phyloP scores from a whole-genome alignment of 345 rosid genomes.

The Bruguiera sexangula region DNA sequence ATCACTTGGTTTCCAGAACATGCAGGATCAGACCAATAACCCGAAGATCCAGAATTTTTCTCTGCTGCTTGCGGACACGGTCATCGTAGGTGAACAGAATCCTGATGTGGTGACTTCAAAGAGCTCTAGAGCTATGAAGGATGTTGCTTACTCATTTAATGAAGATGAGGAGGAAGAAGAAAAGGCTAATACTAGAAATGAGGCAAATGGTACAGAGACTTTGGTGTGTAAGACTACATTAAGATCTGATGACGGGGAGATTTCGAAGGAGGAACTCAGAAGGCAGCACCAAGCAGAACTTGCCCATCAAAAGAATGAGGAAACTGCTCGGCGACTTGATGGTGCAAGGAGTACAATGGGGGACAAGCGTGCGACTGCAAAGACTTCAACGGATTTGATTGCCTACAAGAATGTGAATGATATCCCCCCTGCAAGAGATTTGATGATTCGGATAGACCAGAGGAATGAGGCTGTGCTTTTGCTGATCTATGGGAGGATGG shows the following conservation, averaged over 20 bases:
- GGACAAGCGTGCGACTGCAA: conserved; percentile 53
- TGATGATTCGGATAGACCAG: conserved; percentile 78
- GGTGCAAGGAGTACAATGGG: conserved; percentile 61
- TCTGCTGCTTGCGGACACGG: conserved; percentile 76
- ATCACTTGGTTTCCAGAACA: conserved; percentile 81
- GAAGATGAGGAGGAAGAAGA: conserved; percentile 84
- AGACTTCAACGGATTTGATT: conserved; percentile 60
- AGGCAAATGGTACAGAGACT: conserved; percentile 39
- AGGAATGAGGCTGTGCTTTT: conserved; percentile 79
- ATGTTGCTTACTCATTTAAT: conserved; percentile 84
- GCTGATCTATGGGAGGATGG: conserved; percentile 79
- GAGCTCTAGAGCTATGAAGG: conserved; percentile 75
- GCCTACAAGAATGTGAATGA: conserved; percentile 88
- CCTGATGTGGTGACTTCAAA: conserved; percentile 54
- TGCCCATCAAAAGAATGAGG: conserved; percentile 97
- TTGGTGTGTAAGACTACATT: conserved; percentile 60
- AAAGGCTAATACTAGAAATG: conserved; percentile 33
- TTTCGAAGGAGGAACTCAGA: conserved; percentile 86
- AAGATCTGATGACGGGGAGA: conserved; percentile 77
- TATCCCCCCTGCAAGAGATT: conserved; percentile 58
- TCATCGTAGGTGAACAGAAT: conserved; percentile 54
- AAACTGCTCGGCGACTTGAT: conserved; percentile 85
- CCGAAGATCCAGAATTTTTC: conserved; percentile 61
- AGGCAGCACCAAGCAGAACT: conserved; percentile 96
- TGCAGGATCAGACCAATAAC: conserved; percentile 50